phyloP scores from a whole-genome alignment of 257 asterid genomes.

The Salvia hispanica region DNA sequence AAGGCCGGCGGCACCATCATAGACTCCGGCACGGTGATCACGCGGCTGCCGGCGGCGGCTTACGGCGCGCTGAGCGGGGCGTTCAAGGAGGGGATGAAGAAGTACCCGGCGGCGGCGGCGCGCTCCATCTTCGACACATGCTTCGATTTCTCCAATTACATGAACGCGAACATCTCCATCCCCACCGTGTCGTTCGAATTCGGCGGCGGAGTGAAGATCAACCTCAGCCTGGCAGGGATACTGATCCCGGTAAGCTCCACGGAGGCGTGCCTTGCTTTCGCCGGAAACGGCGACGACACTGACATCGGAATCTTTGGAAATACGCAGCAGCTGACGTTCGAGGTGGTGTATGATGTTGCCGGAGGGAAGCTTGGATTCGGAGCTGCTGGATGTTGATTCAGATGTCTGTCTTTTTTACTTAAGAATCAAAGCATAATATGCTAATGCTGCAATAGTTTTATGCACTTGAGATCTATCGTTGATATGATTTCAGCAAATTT shows the following conservation, averaged over 20 bases:
- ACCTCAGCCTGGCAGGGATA: slow-evolving; percentile 44
- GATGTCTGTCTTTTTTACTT: neutral
- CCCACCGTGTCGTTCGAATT: slow-evolving; percentile 57
- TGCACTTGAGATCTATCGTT: neutral
- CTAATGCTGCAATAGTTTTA: neutral
- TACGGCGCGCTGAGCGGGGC: slow-evolving; percentile 51
- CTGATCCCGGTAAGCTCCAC: slow-evolving; percentile 24
- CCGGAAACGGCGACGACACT: slow-evolving; percentile 41
- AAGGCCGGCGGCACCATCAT: slow-evolving; percentile 62
- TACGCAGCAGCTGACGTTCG: slow-evolving; percentile 63
- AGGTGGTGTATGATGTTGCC: slow-evolving; percentile 72
- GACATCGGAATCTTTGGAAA: slow-evolving; percentile 64
- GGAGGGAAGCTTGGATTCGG: slow-evolving; percentile 75
- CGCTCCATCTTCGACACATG: slow-evolving; percentile 66
- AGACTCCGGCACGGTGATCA: slow-evolving; percentile 89
- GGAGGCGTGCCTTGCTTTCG: slow-evolving; percentile 67
- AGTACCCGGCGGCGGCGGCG: slow-evolving; percentile 54
- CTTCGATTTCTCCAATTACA: slow-evolving; percentile 47
- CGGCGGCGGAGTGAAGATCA: slow-evolving; percentile 48
- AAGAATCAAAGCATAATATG: neutral
- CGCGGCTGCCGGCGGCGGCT: slow-evolving; percentile 65
- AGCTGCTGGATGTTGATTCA: slow-evolving; percentile 45
- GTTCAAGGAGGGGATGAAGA: slow-evolving; percentile 51
- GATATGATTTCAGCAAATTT: neutral
- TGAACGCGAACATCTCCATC: slow-evolving; percentile 23